Evolutionary conservation across 2,329 filamentous ascomycete species (phyloP).

Genomic region (Colletotrichum sp.): DNA sequence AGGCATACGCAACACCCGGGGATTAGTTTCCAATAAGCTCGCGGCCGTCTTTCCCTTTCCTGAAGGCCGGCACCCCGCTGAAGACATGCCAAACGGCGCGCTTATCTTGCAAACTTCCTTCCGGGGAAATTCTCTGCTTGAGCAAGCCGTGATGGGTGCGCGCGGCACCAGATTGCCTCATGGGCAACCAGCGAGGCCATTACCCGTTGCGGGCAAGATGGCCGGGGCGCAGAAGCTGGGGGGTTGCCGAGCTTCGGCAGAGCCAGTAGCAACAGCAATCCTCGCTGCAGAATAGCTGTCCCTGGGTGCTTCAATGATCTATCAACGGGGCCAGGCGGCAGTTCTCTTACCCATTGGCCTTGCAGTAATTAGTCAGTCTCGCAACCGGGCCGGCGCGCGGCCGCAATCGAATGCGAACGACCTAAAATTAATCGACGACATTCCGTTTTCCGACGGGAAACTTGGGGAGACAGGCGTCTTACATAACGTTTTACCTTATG

Average conservation of each 20-base stretch:
- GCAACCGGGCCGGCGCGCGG: neutral
- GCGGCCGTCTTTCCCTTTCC: neutral
- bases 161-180: neutral
- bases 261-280: neutral
- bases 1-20: slow-evolving; percentile 8
- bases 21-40: neutral
- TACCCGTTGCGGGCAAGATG: neutral
- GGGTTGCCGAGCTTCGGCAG: slow-evolving; percentile 10
- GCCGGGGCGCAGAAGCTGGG: neutral
- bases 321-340: neutral
- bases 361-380: neutral
- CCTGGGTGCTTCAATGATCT: neutral
- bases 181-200: neutral
- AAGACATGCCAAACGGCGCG: neutral
- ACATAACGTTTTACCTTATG: neutral
- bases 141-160: neutral
- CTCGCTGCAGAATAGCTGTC: neutral
- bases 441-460: neutral
- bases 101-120: slow-evolving; percentile 4
- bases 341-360: neutral
- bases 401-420: neutral
- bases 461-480: neutral
- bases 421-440: neutral
- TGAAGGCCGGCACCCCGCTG: neutral
- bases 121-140: neutral